These are phyloP conservation scores for Aureobasidium sp. DNA, from an alignment of 2,329 filamentous ascomycete genomes.

Conservation along the genomic window DNA sequence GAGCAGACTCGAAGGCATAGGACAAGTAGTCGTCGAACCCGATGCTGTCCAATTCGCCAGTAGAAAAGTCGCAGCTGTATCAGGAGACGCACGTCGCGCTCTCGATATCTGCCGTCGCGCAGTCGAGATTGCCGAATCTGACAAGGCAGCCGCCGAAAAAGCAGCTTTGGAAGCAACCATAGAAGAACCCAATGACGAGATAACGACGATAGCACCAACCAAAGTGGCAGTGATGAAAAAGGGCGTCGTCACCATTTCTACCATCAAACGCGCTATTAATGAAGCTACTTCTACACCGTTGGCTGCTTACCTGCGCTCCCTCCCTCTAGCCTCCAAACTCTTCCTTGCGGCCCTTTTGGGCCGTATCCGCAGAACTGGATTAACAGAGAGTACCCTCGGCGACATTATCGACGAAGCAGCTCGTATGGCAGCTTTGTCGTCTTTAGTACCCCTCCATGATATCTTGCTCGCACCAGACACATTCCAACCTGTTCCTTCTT, in stretches of 20 bases:
- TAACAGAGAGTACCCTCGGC: constrained; percentile 79
- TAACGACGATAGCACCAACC: background rate
- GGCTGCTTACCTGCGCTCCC: constrained; percentile 75
- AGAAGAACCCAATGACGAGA: constrained; percentile 19
- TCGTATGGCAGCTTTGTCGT: constrained; percentile 55
- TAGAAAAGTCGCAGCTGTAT: constrained; percentile 92
- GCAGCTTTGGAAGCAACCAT: constrained; percentile 25
- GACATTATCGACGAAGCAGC: constrained; percentile 84
- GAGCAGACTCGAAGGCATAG: constrained; percentile 82
- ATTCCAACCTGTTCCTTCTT: constrained; percentile 23
- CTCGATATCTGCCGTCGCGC: constrained; percentile 92
- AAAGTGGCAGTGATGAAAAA: constrained; percentile 22
- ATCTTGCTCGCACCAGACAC: constrained; percentile 44
- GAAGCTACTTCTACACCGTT: constrained; percentile 90
- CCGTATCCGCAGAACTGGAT: constrained; percentile 70
- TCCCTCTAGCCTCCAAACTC: constrained; percentile 76
- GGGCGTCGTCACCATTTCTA: constrained; percentile 75
- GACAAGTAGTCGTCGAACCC: constrained; percentile 72
- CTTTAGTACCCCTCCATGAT: constrained; percentile 51
- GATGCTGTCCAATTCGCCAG: constrained; percentile 96
- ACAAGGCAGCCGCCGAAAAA: constrained; percentile 33
- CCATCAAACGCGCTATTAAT: constrained; percentile 87
- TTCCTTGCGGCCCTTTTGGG: constrained; percentile 76
- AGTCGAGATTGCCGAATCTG: constrained; percentile 85
- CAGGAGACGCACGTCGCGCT: constrained; percentile 83